These are phyloP conservation scores for Lactarius trivialis DNA, from an alignment of 768 basidiomycete species.

Conservation along the genomic window DNA sequence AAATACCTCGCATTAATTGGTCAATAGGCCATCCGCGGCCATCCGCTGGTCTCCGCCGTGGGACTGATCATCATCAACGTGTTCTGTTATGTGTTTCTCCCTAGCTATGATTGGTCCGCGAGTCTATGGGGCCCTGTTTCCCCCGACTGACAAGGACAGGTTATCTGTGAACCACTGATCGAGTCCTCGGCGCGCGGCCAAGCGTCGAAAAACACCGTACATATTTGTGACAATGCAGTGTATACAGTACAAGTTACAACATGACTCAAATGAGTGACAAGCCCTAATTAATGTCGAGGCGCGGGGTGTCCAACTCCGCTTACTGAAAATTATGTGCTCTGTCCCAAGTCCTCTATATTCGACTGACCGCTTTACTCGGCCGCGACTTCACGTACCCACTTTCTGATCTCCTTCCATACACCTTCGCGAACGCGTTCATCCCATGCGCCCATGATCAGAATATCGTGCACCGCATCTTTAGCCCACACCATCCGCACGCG, in stretches of 20 bases:
- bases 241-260: background rate
- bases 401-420: slow-evolving; percentile 20
- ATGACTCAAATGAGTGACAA: background rate
- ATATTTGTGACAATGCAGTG: background rate
- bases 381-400: slow-evolving; percentile 17
- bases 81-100: background rate
- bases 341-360: background rate
- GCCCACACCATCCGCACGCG: slow-evolving; percentile 24
- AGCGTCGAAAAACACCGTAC: background rate
- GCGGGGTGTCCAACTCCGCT: background rate
- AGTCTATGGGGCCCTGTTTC: background rate
- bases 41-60: background rate
- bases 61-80: background rate
- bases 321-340: background rate
- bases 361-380: background rate
- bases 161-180: too few species aligned
- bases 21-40: background rate
- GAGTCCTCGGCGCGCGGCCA: background rate
- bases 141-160: background rate
- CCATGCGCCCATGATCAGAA: slow-evolving; percentile 21
- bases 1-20: background rate
- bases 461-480: slow-evolving; percentile 21
- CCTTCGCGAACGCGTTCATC: slow-evolving; percentile 22
- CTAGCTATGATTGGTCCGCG: background rate
- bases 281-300: background rate